phyloP scores from a whole-genome alignment of 257 asterid species.

The Solanum peruvianum region DNA sequence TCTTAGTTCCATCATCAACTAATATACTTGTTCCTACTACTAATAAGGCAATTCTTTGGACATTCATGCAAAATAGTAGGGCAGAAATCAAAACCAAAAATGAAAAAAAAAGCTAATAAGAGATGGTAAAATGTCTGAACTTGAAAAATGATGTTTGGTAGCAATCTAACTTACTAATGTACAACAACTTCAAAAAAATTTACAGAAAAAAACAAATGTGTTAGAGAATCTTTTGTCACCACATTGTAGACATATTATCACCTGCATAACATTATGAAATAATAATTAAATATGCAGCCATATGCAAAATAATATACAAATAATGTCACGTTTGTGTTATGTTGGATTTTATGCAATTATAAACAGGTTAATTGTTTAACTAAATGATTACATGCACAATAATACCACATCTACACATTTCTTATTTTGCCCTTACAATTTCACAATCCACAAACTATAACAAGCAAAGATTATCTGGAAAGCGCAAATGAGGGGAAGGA shows the following conservation, averaged over 20 bases:
- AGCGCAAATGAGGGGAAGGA: too few relatives aligned
- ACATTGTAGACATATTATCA: constrained; percentile 43
- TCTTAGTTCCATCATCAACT: not conserved
- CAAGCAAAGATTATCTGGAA: too few relatives aligned
- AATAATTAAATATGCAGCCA: not conserved
- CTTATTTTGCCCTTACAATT: too few relatives aligned
- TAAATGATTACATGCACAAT: too few relatives aligned
- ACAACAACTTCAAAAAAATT: constrained; percentile 36
- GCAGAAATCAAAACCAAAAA: not conserved
- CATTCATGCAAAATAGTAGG: not conserved
- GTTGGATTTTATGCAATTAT: too few relatives aligned
- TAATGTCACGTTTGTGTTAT: too few relatives aligned
- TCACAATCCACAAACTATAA: too few relatives aligned
- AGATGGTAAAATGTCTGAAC: not conserved
- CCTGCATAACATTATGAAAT: constrained; percentile 21
- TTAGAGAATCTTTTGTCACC: constrained; percentile 42
- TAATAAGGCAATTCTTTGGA: not conserved
- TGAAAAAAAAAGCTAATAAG: not conserved
- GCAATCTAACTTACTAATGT: constrained; percentile 43
- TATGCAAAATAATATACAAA: not conserved
- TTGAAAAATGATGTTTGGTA: not conserved
- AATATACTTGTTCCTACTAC: not conserved
- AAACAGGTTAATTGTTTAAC: too few relatives aligned
- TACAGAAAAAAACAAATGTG: constrained; percentile 47
- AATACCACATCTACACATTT: too few relatives aligned